Percentiles rank a stretch among this genome's conserved stretches.
Conservation (phyloP, 495 filamentous ascomycete genomes). For the Extremus antarcticus region DNA sequence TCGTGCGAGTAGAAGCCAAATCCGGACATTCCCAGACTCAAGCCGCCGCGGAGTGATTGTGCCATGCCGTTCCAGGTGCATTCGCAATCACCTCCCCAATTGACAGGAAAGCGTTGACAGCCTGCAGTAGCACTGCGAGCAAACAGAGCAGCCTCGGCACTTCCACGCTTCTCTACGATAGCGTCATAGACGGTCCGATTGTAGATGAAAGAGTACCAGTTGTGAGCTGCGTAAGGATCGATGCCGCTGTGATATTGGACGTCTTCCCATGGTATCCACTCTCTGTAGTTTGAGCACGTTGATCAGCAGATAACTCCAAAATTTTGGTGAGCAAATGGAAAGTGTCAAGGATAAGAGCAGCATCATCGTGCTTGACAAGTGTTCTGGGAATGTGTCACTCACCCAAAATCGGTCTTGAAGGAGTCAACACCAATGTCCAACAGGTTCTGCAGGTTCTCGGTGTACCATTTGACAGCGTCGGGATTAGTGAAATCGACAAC, state of each 20-base stretch:
- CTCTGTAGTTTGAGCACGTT: no score
- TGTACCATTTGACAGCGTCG: slow-evolving; percentile 51
- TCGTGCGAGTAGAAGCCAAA: slow-evolving; percentile 62
- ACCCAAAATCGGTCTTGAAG: slow-evolving; percentile 66
- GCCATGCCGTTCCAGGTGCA: slow-evolving; percentile 63
- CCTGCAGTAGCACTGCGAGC: slow-evolving; percentile 56
- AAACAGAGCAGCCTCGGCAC: slow-evolving; percentile 53
- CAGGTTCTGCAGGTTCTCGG: slow-evolving; percentile 43
- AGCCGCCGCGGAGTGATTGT: slow-evolving; percentile 58
- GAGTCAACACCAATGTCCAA: slow-evolving; percentile 57
- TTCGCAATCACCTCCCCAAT: slow-evolving; percentile 61
- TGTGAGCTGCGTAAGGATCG: slow-evolving; percentile 58
- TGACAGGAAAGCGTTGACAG: slow-evolving; percentile 55
- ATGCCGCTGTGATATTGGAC: slow-evolving; percentile 36
- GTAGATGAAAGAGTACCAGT: slow-evolving; percentile 62
- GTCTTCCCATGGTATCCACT: slow-evolving; percentile 54
- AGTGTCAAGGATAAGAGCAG: no score
- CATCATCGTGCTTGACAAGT: no score
- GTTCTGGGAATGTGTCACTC: no score
- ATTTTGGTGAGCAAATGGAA: no score
- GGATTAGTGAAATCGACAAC: slow-evolving; percentile 66
- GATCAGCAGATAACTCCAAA: no score
- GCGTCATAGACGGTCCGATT: slow-evolving; percentile 59
- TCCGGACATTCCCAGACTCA: slow-evolving; percentile 53
- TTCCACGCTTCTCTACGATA: slow-evolving; percentile 47